Conservation (phyloP, 1,139 yeast species). For the Magnusiomyces suaveolens region DNA sequence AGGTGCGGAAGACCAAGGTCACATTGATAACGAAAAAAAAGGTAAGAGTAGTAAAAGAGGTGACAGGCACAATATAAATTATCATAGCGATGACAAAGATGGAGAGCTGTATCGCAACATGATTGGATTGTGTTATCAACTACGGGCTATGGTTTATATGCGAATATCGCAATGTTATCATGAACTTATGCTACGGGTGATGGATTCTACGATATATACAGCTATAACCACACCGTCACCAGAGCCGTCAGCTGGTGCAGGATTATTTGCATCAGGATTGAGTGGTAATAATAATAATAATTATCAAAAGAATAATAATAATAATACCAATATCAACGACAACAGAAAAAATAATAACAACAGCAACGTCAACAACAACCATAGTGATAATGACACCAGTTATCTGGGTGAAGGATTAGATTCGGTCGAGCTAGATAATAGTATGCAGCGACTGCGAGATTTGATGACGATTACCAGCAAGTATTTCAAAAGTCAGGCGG, state of each 20-base stretch:
- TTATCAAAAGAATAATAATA: no score
- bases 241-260: neutral
- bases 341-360: no score
- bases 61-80: no score
- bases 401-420: neutral
- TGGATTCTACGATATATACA: neutral
- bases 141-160: conserved; percentile 32
- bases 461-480: conserved; percentile 12
- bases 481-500: conserved; percentile 20
- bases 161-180: conserved; percentile 24
- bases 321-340: no score
- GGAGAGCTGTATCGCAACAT: conserved; percentile 13
- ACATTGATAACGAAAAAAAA: conserved; percentile 7
- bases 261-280: neutral
- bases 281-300: neutral
- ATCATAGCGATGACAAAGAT: neutral
- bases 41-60: no score
- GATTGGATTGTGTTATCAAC: conserved; percentile 30
- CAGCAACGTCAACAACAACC: no score
- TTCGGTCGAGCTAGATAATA: neutral
- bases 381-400: neutral
- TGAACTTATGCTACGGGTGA: conserved; percentile 4
- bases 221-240: neutral
- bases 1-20: neutral
- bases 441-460: conserved; percentile 7